Evolutionary conservation across 805 yeast species (phyloP).

Genomic region (Sugiyamaella floridensis): DNA sequence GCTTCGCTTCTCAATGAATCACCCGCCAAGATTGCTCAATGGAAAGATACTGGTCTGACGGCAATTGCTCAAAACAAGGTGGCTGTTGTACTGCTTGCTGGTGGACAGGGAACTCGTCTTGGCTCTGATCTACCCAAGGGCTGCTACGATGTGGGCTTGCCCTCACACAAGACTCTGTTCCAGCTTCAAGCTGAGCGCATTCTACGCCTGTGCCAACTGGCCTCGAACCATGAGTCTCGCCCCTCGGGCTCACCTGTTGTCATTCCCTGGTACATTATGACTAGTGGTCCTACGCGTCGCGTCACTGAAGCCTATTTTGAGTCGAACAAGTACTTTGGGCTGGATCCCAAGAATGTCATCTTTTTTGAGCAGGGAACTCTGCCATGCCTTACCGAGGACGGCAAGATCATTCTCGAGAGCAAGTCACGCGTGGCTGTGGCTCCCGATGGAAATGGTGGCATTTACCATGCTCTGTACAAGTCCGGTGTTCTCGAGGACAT

Average conservation of each 20-base stretch:
- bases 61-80: constrained; percentile 69
- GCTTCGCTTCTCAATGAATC: constrained; percentile 29
- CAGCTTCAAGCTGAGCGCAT: constrained; percentile 91
- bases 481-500: constrained; percentile 66
- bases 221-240: constrained; percentile 29
- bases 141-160: constrained; percentile 79
- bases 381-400: constrained; percentile 76
- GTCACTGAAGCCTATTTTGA: constrained; percentile 68
- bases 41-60: constrained; percentile 51
- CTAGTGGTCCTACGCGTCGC: constrained; percentile 76
- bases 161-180: constrained; percentile 76
- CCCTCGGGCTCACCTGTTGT: constrained; percentile 20
- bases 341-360: constrained; percentile 48
- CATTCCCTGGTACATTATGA: constrained; percentile 90
- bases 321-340: constrained; percentile 63
- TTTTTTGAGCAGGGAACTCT: constrained; percentile 94
- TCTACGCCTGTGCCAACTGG: constrained; percentile 51
- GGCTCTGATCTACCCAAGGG: constrained; percentile 93
- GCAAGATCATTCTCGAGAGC: constrained; percentile 62
- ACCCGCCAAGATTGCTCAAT: constrained; percentile 31
- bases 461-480: constrained; percentile 71
- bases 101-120: constrained; percentile 95
- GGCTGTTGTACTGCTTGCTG: constrained; percentile 90
- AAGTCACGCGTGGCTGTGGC: constrained; percentile 60
- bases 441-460: constrained; percentile 98